Evolutionary conservation across 75 land plant species (phyloP), one percentile per base, ranked within the genome.

Genomic region (Larix kaempferi): DNA sequence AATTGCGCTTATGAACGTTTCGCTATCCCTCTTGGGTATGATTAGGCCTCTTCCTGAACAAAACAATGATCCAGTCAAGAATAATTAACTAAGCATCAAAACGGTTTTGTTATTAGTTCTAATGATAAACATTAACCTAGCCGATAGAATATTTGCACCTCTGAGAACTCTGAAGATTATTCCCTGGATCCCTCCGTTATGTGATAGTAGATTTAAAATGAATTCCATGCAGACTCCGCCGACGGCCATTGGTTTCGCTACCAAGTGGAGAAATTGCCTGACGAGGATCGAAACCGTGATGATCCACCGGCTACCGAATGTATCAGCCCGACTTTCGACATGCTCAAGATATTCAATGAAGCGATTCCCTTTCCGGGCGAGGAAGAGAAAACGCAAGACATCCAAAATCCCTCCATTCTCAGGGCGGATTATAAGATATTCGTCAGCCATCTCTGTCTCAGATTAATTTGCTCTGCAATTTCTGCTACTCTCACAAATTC

Each of bases 151-250:
- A 44, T 74, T 71, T 77, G 49, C 7, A 84, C 91, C 91, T 63
- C 4, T 82, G 21, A 87, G 56, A 25, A 91, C 41, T 61, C 78
- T 89, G 76, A 14, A 27, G 57, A 89, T 33, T 11, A 93, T 12
- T 13, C 87, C 78, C 12, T 73, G 14, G 29, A 89, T 29, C 11
- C 80, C 74, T 13, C 82, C 86, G 63, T 93, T 93, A 33, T 62
- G 62, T 6, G 84, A 82, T 5, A 88, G 71, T 21, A 91, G 77
- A 77, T 93, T 93, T 37, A 91, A 77, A 13, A 84, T 0, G 72
- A 83, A 89, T 62, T 89, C 93, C 5, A 84, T 16, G 1, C 81
- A 5, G 39, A 74, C 59, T 12, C 95, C 93, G 14, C 56, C 33
- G 75, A 56, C 73, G 71, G 79, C 75, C 82, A 91, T 41, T 21